Conservation (phyloP, 441 rosid genomes). For the Codiaeum variegatum region DNA sequence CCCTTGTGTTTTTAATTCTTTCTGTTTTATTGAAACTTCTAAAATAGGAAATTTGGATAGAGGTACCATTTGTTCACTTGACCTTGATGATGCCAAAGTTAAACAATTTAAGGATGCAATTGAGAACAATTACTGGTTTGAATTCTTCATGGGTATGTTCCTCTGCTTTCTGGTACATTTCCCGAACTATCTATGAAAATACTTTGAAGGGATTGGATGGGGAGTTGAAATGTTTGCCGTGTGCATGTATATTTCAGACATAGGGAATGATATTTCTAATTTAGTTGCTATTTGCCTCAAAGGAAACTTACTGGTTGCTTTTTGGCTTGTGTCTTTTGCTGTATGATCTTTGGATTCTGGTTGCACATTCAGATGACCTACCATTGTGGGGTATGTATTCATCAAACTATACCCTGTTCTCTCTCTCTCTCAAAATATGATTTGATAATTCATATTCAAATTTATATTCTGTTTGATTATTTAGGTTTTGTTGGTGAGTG, state of each 20-base stretch:
- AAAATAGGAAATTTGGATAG: constrained; percentile 64
- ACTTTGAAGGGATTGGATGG: no score
- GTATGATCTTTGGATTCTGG: constrained; percentile 24
- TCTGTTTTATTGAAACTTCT: neutral
- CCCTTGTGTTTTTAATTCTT: neutral
- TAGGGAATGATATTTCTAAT: neutral
- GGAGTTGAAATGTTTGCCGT: neutral
- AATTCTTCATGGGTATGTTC: constrained; percentile 88
- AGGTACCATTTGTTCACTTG: constrained; percentile 54
- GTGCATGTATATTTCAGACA: neutral
- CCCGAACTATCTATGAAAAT: neutral
- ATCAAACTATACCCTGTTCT: neutral
- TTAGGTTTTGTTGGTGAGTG: constrained; percentile 87
- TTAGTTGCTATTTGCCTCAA: neutral
- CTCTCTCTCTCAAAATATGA: neutral
- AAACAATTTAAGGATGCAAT: constrained; percentile 85
- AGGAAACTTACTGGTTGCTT: constrained; percentile 16
- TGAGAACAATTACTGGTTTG: constrained; percentile 91
- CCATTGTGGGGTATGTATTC: constrained; percentile 83
- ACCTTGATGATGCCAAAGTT: constrained; percentile 65
- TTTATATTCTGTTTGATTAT: constrained; percentile 21
- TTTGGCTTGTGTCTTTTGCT: constrained; percentile 24
- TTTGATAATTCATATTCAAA: constrained; percentile 18
- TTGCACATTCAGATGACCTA: constrained; percentile 79
- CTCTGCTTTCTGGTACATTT: constrained; percentile 7